Percentiles rank a stretch among this genome's conserved stretches.
These are phyloP conservation scores for Priceomyces castillae DNA, from an alignment of 805 yeast genomes.

Conservation along the genomic window DNA sequence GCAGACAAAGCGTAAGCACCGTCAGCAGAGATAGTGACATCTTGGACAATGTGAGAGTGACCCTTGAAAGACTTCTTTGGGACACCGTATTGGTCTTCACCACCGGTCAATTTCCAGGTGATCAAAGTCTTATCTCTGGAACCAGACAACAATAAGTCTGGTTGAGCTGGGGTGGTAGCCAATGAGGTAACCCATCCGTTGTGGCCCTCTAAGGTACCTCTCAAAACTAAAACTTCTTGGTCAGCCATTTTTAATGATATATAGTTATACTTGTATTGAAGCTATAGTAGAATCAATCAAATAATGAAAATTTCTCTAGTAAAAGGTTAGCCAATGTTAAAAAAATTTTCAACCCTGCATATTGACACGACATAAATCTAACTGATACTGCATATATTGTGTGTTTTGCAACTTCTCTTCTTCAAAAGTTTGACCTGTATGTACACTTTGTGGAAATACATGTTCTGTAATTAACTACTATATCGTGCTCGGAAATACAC, in stretches of 20 bases:
- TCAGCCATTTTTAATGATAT: conserved; percentile 53
- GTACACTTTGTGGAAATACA: background rate
- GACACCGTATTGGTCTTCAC: conserved; percentile 92
- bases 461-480: conserved; percentile 26
- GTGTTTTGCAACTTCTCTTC: background rate
- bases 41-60: conserved; percentile 99
- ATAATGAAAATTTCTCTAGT: conserved; percentile 4
- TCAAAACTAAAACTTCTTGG: conserved; percentile 96
- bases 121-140: conserved; percentile 98
- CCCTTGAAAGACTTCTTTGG: conserved; percentile 97
- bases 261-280: background rate
- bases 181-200: conserved; percentile 93
- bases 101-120: conserved; percentile 96
- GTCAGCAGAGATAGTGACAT: conserved; percentile 95
- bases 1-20: conserved; percentile 97
- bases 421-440: background rate
- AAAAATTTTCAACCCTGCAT: conserved; percentile 7
- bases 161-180: conserved; percentile 97
- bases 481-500: conserved; percentile 40
- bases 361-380: background rate
- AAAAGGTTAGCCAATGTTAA: conserved; percentile 5
- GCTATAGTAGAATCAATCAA: background rate
- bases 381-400: background rate
- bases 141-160: conserved; percentile 96
- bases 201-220: conserved; percentile 97